phyloP scores from a whole-genome alignment of 1,284 basidiomycete species.

The Gomphus bonarii region DNA sequence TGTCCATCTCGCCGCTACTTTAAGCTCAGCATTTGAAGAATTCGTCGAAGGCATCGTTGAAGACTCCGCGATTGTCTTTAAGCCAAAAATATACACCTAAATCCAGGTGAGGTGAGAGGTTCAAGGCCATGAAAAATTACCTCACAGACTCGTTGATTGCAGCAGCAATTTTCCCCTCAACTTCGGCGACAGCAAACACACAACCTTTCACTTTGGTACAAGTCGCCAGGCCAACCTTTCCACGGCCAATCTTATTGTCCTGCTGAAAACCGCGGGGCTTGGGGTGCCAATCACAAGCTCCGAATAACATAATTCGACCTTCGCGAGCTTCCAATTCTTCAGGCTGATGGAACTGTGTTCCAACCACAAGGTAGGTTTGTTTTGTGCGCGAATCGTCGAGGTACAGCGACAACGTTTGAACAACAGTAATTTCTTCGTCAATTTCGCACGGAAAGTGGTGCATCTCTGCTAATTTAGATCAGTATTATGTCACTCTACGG shows the following conservation, averaged over 20 bases:
- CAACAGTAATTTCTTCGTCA: constrained; percentile 51
- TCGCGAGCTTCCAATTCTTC: constrained; percentile 47
- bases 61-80: constrained; percentile 22
- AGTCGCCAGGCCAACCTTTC: constrained; percentile 30
- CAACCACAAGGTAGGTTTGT: constrained; percentile 43
- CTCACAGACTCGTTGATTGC: constrained; percentile 69
- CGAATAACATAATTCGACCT: constrained; percentile 49
- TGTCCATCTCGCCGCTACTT: constrained; percentile 51
- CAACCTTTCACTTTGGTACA: constrained; percentile 41
- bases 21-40: constrained; percentile 24
- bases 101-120: background rate
- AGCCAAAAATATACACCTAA: constrained; percentile 37
- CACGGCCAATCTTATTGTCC: constrained; percentile 16
- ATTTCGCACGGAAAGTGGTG: constrained; percentile 40
- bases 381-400: constrained; percentile 18
- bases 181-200: constrained; percentile 44
- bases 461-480: constrained; percentile 29
- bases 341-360: constrained; percentile 39
- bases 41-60: constrained; percentile 11
- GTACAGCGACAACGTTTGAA: constrained; percentile 29
- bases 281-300: constrained; percentile 16
- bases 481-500: background rate
- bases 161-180: constrained; percentile 46
- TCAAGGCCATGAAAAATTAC: constrained; percentile 9
- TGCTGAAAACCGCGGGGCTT: constrained; percentile 18